Evolutionary conservation across 2,329 filamentous ascomycete species (phyloP).

Genomic region (Colletotrichum lindemuthianum): DNA sequence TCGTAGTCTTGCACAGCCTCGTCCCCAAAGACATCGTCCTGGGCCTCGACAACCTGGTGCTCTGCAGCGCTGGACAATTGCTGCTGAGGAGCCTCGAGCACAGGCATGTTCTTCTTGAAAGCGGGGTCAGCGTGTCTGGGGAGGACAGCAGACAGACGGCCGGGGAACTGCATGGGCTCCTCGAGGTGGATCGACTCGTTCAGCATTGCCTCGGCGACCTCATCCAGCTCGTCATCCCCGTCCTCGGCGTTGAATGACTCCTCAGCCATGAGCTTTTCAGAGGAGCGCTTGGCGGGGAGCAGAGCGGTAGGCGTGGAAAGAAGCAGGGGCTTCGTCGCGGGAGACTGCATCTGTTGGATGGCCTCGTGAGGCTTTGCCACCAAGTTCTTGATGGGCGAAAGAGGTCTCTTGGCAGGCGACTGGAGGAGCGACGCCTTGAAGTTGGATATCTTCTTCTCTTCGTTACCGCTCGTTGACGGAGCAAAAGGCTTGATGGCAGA

Average conservation of each 20-base stretch:
- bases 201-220: slow-evolving; percentile 37
- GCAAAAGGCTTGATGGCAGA: slow-evolving; percentile 54
- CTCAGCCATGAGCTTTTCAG: slow-evolving; percentile 50
- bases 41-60: neutral
- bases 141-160: slow-evolving; percentile 56
- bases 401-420: slow-evolving; percentile 62
- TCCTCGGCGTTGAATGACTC: slow-evolving; percentile 38
- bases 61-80: slow-evolving; percentile 1
- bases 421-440: slow-evolving; percentile 60
- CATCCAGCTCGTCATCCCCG: slow-evolving; percentile 38
- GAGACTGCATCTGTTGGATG: slow-evolving; percentile 39
- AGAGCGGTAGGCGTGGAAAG: slow-evolving; percentile 43
- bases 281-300: slow-evolving; percentile 43
- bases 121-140: slow-evolving; percentile 54
- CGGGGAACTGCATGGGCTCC: slow-evolving; percentile 54
- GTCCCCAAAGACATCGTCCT: slow-evolving; percentile 20
- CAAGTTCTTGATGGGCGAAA: slow-evolving; percentile 55
- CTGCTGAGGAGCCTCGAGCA: slow-evolving; percentile 36
- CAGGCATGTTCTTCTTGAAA: slow-evolving; percentile 46
- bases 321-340: slow-evolving; percentile 49
- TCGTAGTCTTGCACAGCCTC: slow-evolving; percentile 19
- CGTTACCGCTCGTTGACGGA: slow-evolving; percentile 40
- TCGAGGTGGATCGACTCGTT: slow-evolving; percentile 45
- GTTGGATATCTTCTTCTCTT: slow-evolving; percentile 48
- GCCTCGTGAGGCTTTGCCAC: slow-evolving; percentile 40